These are phyloP conservation scores for Stentor coeruleus DNA, from an alignment of 73 alveolate genomes.

Conservation along the genomic window DNA sequence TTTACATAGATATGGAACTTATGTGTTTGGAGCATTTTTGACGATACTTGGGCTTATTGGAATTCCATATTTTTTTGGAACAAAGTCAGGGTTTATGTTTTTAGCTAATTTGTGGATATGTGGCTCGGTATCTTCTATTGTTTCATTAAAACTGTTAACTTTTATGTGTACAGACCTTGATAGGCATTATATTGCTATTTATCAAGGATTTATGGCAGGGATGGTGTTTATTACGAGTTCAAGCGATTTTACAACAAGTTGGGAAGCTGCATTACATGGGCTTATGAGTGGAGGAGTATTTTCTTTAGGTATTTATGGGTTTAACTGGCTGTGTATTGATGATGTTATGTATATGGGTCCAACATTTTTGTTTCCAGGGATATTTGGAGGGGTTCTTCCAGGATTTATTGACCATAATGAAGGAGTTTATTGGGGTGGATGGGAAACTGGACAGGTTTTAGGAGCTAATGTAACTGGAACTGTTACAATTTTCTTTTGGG, in stretches of 20 bases:
- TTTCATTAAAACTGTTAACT: not conserved
- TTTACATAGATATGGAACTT: no score
- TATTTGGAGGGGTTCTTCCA: constrained; percentile 21
- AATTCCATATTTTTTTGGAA: not conserved
- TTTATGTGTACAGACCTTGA: not conserved
- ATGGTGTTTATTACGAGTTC: not conserved
- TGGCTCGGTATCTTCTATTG: not conserved
- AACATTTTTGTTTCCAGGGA: not conserved
- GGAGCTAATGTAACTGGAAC: constrained; percentile 1
- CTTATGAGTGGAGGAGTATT: constrained; percentile 3
- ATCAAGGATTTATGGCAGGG: constrained; percentile 24
- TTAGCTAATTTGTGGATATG: constrained; percentile 7
- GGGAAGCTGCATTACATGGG: not conserved
- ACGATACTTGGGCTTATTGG: not conserved
- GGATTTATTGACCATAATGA: not conserved
- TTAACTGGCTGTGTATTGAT: not conserved
- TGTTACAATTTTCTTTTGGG: constrained; percentile 6
- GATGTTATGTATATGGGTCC: not conserved
- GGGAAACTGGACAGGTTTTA: constrained; percentile 3
- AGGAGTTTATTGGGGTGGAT: constrained; percentile 16
- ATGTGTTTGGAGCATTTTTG: not conserved
- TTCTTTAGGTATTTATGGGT: not conserved
- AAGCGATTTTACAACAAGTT: not conserved
- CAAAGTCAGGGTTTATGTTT: not conserved
- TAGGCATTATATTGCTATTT: constrained; percentile 19